Conservation (phyloP, 2,329 filamentous ascomycete species). For the Akanthomyces dipterigenus region DNA sequence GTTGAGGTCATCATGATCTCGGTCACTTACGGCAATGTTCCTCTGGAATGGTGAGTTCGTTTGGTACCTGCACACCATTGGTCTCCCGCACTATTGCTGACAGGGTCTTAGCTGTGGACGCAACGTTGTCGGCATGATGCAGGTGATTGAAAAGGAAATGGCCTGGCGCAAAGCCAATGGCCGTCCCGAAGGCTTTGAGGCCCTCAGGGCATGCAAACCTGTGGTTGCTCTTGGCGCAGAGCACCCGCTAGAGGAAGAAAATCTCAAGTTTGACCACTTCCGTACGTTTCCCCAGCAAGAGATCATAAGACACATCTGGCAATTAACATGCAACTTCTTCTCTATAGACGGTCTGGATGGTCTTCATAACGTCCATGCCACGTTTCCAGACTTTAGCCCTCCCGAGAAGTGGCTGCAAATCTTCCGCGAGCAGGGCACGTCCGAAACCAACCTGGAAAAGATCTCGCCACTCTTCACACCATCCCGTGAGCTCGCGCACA, state of each 20-base stretch:
- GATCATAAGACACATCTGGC: background rate
- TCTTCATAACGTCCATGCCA: slow-evolving; percentile 65
- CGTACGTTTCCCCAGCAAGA: slow-evolving; percentile 48
- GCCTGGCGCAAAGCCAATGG: slow-evolving; percentile 71
- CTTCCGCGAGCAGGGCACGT: slow-evolving; percentile 37
- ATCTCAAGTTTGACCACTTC: slow-evolving; percentile 78
- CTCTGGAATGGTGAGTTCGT: slow-evolving; percentile 64
- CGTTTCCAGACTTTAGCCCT: slow-evolving; percentile 68
- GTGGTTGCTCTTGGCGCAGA: slow-evolving; percentile 82
- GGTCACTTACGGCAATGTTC: slow-evolving; percentile 89
- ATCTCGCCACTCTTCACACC: slow-evolving; percentile 63
- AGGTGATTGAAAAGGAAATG: slow-evolving; percentile 84
- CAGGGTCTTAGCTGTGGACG: slow-evolving; percentile 59
- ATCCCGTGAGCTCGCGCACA: slow-evolving; percentile 65
- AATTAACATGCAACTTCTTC: background rate
- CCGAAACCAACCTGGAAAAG: slow-evolving; percentile 31
- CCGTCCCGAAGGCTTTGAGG: slow-evolving; percentile 62
- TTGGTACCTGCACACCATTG: background rate
- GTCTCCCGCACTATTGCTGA: slow-evolving; percentile 3
- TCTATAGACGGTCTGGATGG: slow-evolving; percentile 65
- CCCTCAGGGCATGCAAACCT: slow-evolving; percentile 66
- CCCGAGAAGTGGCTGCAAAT: slow-evolving; percentile 67
- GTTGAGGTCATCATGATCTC: slow-evolving; percentile 81
- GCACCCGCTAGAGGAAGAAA: slow-evolving; percentile 76
- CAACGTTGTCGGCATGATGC: slow-evolving; percentile 85